These are phyloP conservation scores for Chiua virens DNA, from an alignment of 768 basidiomycete species.

Conservation along the genomic window DNA sequence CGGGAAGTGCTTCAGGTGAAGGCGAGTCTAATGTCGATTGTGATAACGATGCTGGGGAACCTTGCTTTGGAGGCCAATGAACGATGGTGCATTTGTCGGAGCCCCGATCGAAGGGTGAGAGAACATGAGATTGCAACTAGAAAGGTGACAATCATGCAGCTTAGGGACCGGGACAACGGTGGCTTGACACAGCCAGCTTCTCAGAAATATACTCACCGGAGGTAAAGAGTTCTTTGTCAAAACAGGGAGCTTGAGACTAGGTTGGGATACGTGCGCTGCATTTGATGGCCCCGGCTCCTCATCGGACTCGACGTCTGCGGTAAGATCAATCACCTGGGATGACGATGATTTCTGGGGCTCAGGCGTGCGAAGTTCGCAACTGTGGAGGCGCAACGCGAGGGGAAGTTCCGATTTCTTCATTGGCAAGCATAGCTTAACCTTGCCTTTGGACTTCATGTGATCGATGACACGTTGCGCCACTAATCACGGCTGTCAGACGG, in stretches of 20 bases:
- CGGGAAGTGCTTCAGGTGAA: neutral
- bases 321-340: slow-evolving; percentile 22
- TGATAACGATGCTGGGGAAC: slow-evolving; percentile 1
- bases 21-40: neutral
- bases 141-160: neutral
- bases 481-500: slow-evolving; percentile 10
- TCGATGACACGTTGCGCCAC: slow-evolving; percentile 29
- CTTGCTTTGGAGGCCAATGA: slow-evolving; percentile 1
- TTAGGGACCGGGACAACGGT: neutral
- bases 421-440: slow-evolving; percentile 19
- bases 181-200: neutral
- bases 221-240: neutral
- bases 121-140: slow-evolving; percentile 5
- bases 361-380: slow-evolving; percentile 5
- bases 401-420: slow-evolving; percentile 15
- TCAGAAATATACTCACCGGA: slow-evolving; percentile 14
- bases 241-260: neutral
- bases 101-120: neutral
- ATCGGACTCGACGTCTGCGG: slow-evolving; percentile 9
- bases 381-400: slow-evolving; percentile 16
- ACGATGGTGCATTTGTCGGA: neutral
- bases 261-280: neutral
- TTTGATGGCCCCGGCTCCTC: neutral
- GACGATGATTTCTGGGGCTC: neutral
- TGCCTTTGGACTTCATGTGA: slow-evolving; percentile 28